Evolutionary conservation across 2,329 filamentous ascomycete species (phyloP), one percentile per base, ranked within the genome.

Genomic region (Pseudogymnoascus sp.): DNA sequence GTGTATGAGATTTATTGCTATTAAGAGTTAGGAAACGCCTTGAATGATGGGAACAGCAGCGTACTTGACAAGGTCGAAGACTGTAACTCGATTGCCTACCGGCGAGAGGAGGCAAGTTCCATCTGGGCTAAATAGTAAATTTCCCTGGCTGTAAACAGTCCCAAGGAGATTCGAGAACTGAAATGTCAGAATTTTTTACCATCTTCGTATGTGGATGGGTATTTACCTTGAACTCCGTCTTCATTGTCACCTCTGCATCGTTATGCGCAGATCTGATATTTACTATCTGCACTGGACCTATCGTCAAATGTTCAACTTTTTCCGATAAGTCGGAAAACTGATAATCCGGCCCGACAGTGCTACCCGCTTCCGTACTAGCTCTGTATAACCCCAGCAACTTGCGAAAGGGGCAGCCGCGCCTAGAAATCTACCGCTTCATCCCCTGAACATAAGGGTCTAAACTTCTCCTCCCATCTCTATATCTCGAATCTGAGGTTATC

Each of bases 111-210:
- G 83, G 77, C 91, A 93, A 70, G 90, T 94, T 73, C 95, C 95
- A 83, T 99, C 93, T 64, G 92, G 91, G 70, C 90, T 95, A 80
- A 95, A 99, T 73, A 97, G 83, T 71, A 99, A 84, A 75, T 97
- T 99, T 76, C 95, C 94, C 83, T 92, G 90, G 79, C 91, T 91
- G 80, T 97, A 99, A 73, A 99, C 94, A 68, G 94, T 99, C 73
- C 94, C 95, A 71, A 99, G 84, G 74, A 99, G 84, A 77, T 97
- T 99, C 74, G 93, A 96, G 78, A 99, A 99, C 92, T 97, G 71
- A n/a, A 22, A n/a, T 12, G 63, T 76, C 62, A 77, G 62, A 43
- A 58, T 20, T 22, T 28, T 41, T 53, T 38, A 8, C 18, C 18
- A 41, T 3, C 1, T 15, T 47, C 39, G 28, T 8, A 12, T 8